Evolutionary conservation across 306 rosid species (phyloP).

Genomic region (Medicago arabica): DNA sequence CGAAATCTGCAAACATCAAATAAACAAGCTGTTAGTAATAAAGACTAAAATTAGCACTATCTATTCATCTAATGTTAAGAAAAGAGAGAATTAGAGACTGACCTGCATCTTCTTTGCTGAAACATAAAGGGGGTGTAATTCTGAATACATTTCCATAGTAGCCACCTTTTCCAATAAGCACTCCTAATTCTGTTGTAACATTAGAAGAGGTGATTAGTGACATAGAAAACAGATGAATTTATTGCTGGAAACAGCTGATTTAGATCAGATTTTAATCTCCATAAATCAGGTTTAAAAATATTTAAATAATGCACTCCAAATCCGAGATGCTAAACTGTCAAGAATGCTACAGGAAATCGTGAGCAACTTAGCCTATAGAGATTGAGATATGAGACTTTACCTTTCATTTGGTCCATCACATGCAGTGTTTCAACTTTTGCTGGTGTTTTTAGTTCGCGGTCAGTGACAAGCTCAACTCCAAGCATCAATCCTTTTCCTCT

Average conservation of each 20-base stretch:
- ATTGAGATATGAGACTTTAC: slow-evolving; percentile 45
- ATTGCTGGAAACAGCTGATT: neutral
- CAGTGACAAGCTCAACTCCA: slow-evolving; percentile 91
- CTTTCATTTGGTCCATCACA: slow-evolving; percentile 84
- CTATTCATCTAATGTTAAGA: neutral
- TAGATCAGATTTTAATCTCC: neutral
- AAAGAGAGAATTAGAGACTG: neutral
- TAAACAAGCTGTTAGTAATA: slow-evolving; percentile 2
- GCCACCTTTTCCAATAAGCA: slow-evolving; percentile 87
- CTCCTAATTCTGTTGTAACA: slow-evolving; percentile 69
- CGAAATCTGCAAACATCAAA: slow-evolving; percentile 67
- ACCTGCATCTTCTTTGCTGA: slow-evolving; percentile 93
- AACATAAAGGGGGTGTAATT: slow-evolving; percentile 92
- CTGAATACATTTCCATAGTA: slow-evolving; percentile 88
- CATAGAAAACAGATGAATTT: neutral
- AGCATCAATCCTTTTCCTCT: slow-evolving; percentile 90
- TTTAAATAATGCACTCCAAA: neutral
- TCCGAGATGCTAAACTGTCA: neutral
- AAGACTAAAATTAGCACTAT: neutral
- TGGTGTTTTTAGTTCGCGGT: slow-evolving; percentile 79
- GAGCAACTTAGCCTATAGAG: neutral
- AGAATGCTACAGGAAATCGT: neutral
- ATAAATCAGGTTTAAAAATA: neutral
- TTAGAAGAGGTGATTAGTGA: slow-evolving; percentile 22
- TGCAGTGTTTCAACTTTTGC: slow-evolving; percentile 76